Evolutionary conservation across 148 eudicot species (phyloP).

Genomic region (Bassia scoparia): DNA sequence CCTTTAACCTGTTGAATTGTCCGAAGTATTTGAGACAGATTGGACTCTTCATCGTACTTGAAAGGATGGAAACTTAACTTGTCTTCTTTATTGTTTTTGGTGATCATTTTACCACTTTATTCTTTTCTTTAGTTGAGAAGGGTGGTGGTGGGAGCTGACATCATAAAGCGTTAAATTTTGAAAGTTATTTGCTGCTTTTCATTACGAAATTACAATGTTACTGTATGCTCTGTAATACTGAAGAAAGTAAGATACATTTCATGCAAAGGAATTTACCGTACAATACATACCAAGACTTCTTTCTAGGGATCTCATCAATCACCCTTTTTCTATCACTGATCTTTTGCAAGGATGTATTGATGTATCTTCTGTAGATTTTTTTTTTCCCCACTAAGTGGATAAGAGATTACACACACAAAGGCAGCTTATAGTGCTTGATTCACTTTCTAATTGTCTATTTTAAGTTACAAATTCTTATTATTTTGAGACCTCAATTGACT

Average conservation of each 20-base stretch:
- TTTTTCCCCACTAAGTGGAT: too few relatives aligned
- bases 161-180: not conserved
- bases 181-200: not conserved
- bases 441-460: not conserved
- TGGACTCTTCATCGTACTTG: not conserved
- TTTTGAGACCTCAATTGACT: slow-evolving; percentile 33
- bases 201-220: slow-evolving; percentile 3
- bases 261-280: not conserved
- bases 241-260: slow-evolving; percentile 12
- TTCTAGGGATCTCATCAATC: not conserved
- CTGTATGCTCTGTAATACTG: not conserved
- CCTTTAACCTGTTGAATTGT: not conserved
- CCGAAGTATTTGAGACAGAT: not conserved
- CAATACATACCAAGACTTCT: not conserved
- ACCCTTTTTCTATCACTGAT: not conserved
- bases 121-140: not conserved
- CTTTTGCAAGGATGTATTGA: not conserved
- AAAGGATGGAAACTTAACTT: not conserved
- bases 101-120: not conserved
- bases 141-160: not conserved
- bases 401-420: not conserved
- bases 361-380: slow-evolving; percentile 2
- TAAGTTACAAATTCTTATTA: not conserved
- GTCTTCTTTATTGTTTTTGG: not conserved
- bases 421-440: slow-evolving; percentile 1